Conservation (phyloP, 2,329 filamentous ascomycete species). For the Calonectria crousiana region DNA sequence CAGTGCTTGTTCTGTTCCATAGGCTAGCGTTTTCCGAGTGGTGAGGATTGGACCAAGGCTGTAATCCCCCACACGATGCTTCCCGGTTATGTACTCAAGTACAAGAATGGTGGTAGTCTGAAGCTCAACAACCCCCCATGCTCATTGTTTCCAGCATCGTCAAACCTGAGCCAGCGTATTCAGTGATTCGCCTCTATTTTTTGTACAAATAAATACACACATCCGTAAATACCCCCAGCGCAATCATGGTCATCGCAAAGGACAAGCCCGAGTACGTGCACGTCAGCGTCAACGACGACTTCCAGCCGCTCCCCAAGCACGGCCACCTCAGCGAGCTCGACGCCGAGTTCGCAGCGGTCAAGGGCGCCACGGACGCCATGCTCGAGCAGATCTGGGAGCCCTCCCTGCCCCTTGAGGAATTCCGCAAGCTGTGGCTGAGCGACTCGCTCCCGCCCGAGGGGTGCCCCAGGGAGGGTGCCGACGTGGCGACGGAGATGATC, state of each 20-base stretch:
- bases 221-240: background rate
- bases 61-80: background rate
- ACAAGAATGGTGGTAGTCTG: background rate
- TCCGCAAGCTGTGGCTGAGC: constrained; percentile 44
- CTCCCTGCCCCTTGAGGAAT: constrained; percentile 43
- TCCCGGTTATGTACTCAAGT: background rate
- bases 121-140: background rate
- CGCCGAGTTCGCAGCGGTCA: constrained; percentile 45
- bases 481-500: constrained; percentile 47
- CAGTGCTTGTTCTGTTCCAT: background rate
- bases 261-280: constrained; percentile 46
- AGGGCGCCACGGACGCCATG: constrained; percentile 41
- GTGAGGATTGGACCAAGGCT: background rate
- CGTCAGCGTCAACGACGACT: constrained; percentile 43
- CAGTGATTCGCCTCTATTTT: no score
- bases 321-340: constrained; percentile 50
- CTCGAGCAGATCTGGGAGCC: constrained; percentile 46
- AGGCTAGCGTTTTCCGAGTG: constrained; percentile 30
- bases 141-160: background rate
- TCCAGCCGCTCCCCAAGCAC: constrained; percentile 50
- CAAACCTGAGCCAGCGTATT: no score
- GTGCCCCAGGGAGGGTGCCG: constrained; percentile 48
- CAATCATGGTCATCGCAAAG: constrained; percentile 44
- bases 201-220: background rate
- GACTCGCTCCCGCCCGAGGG: constrained; percentile 42